Base-by-base conservation (phyloP, 2,329 filamentous ascomycete genomes). In the Xylariaceae sp. region DNA sequence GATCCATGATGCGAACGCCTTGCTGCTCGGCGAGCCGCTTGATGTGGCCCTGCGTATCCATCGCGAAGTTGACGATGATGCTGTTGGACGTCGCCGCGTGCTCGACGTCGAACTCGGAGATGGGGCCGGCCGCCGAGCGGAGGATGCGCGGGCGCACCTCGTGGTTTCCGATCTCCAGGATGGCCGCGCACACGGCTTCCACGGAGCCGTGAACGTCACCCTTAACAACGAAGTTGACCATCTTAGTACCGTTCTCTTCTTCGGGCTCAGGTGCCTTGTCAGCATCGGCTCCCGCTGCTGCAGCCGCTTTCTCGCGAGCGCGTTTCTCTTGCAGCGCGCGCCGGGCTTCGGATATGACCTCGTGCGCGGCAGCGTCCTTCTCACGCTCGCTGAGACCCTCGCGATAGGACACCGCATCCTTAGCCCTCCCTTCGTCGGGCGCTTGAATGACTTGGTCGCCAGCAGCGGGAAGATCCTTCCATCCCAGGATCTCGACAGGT, bases 121-220 rank as follows among this genome's bases (percentile, higher is more conserved):
- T 82, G 20, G 87, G 80, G 1, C 95, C 96, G 1, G 95, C 89
- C 1, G 82, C 85, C 2, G 89, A 88, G 20, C 89, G 86, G 37
- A 99, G 83, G 56, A 99, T 81, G 54, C 86, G 85, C 14, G 93
- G 84, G 29, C 80, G 84, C 40, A 97, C 88, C 71, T 98, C 91
- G 65, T 91, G 87, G 75, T 89, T 96, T 61, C 93, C 92, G 60
- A 97, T 80, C 56, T 88, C 85, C 58, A 86, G 78, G 56, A 99
- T 81, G 7, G 89, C 88, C 47, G 90, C 88, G 57, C 87, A 81
- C 2, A 98, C 89, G 2, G 95, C 95, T 77, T 99, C 95, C 0
- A 93, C 92, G 0, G 93, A 98, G 40, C 95, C 95, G 59, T 89
- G 90, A 18, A 98, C 95, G 67, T 99, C 95, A 51, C 88, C 93